These are phyloP conservation scores for Arthrobotrys musiformis DNA, from an alignment of 2,329 filamentous ascomycete genomes.

Conservation along the genomic window DNA sequence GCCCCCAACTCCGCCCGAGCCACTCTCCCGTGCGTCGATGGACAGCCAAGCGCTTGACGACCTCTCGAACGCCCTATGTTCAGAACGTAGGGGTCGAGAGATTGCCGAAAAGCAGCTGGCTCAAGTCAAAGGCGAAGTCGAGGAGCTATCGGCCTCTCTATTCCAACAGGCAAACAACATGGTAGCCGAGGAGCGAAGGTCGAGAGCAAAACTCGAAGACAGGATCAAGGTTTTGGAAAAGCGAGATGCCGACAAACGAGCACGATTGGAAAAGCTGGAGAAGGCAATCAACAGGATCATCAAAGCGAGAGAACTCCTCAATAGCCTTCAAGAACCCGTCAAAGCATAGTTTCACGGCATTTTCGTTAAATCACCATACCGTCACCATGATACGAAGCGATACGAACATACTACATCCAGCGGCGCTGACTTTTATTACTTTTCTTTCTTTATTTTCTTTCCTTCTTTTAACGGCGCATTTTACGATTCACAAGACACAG, in stretches of 20 bases:
- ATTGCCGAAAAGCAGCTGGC: conserved; percentile 76
- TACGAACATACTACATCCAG: neutral
- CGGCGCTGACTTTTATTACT: conserved; percentile 7
- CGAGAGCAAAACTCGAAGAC: conserved; percentile 76
- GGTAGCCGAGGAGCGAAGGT: conserved; percentile 80
- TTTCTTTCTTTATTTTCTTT: neutral
- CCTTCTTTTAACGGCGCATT: neutral
- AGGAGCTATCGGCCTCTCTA: conserved; percentile 78
- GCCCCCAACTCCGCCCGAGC: conserved; percentile 52
- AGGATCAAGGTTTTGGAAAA: conserved; percentile 75
- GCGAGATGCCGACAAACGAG: conserved; percentile 76
- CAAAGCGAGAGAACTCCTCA: conserved; percentile 73
- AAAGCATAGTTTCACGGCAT: neutral
- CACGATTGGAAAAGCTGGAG: conserved; percentile 76
- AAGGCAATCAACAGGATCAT: conserved; percentile 77
- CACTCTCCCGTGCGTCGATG: conserved; percentile 53
- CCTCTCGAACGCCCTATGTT: conserved; percentile 64
- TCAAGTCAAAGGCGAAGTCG: conserved; percentile 77
- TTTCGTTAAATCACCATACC: neutral
- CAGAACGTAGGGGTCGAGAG: conserved; percentile 74
- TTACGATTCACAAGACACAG: conserved; percentile 15
- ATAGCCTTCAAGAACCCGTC: conserved; percentile 40
- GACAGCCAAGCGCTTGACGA: conserved; percentile 69
- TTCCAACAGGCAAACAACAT: conserved; percentile 90
- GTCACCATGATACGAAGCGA: neutral